Base-by-base conservation (phyloP, 805 yeast genomes). In the Yamadazyma nakazawae region DNA sequence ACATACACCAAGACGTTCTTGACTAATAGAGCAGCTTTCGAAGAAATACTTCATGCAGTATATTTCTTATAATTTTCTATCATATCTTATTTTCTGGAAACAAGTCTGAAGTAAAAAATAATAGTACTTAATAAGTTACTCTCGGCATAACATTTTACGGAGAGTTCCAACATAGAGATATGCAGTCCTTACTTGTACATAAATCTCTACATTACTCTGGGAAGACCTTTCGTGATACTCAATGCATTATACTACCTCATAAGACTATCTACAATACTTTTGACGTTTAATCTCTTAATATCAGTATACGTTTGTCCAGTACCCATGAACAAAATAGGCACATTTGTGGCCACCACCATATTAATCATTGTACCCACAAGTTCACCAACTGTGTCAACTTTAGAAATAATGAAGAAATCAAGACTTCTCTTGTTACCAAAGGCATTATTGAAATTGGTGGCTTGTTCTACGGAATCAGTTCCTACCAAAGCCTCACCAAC, bases 401-500 rank as follows among this genome's bases (percentile, higher is more conserved):
- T 92, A 41, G 96, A 86, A 34, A 92, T 85, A 49, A 92, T 84
- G 68, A 92, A 94, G 62, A 91, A 94, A 64, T 94, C 97, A 37
- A 92, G 70, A 35, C 79, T 76, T 45, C 98, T 73, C 34, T 76
- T 79, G 46, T 84, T 82, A 17, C 98, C 98, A 67, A 94, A 92
- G 0, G 97, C 97, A 56, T 82, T 81, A 62, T 92, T 91, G 72
- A 92, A 92, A 62, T 94, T 91, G 43, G 81, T 80, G 0, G 98
- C 98, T 64, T 92, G 99, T 64, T 86, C 86, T 2, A 94, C 97
- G 1, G 97, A 88, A 62, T 92, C 99, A 0, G 98, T 91, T 14
- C 99, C 99, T 1, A 92, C 98, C 34, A 92, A 72, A 0, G 99
- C 99, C 66, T 92, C 99, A 36, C 97, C 98, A 16, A 92, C 99